Evolutionary conservation across 2,329 filamentous ascomycete species (phyloP).

Genomic region (Fusarium sp.): DNA sequence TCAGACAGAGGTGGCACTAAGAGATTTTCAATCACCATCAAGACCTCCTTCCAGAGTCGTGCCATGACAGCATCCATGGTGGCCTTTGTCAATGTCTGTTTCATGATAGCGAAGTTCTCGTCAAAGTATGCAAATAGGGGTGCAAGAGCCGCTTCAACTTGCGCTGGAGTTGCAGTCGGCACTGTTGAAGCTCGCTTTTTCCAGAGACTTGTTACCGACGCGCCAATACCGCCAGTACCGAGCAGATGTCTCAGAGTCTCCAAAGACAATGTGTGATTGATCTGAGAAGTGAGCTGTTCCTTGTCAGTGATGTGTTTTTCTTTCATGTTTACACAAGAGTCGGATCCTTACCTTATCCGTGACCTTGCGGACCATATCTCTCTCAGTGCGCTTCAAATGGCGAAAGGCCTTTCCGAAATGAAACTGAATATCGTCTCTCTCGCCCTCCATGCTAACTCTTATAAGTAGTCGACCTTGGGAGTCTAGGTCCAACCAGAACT

Average conservation of each 20-base stretch:
- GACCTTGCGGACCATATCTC: constrained; percentile 97
- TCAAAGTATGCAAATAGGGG: constrained; percentile 95
- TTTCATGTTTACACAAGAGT: neutral
- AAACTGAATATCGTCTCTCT: constrained; percentile 97
- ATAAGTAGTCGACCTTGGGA: constrained; percentile 90
- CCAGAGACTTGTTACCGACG: constrained; percentile 75
- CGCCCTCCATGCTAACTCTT: constrained; percentile 97
- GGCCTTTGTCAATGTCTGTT: constrained; percentile 89
- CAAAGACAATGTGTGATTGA: constrained; percentile 85
- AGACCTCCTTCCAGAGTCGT: constrained; percentile 94
- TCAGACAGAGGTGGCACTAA: constrained; percentile 94
- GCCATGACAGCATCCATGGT: constrained; percentile 99
- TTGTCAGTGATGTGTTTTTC: constrained; percentile 18
- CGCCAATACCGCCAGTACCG: constrained; percentile 72
- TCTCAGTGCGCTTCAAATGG: constrained; percentile 91
- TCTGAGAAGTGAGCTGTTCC: constrained; percentile 83
- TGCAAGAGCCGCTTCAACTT: constrained; percentile 82
- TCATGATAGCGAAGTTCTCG: constrained; percentile 99
- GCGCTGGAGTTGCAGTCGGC: constrained; percentile 70
- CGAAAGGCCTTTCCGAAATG: constrained; percentile 98
- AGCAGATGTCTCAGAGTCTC: constrained; percentile 80
- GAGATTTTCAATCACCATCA: constrained; percentile 88
- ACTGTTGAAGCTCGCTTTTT: constrained; percentile 65
- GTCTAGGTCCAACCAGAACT: constrained; percentile 98
- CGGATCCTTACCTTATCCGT: constrained; percentile 82